Evolutionary conservation across 225 moss, liverwort and hornwort species (phyloP), one percentile per base, ranked within the genome.

Genomic region (Sphagnum contortum): DNA sequence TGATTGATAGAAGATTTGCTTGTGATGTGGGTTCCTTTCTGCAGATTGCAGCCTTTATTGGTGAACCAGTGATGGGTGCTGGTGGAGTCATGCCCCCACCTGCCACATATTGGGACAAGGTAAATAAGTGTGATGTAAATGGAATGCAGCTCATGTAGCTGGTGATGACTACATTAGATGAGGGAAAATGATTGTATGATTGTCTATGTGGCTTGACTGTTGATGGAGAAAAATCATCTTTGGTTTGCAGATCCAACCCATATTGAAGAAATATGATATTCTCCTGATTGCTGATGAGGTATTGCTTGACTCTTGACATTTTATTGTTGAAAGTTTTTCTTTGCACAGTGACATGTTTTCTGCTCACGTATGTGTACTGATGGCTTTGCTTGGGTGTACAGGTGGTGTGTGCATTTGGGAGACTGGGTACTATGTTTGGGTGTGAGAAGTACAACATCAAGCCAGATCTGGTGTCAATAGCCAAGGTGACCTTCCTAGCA

Each of bases 241-340:
- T 29, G 29, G 29, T 29, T 69, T 80, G 76, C 83, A 96, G 96
- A 71, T 98, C 69, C 96, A 98, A 81, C 83, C 85, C 49, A 79
- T 98, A 55, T 71, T 98, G 82, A 98, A 93, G 85, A 98, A 98
- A 76, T 93, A 98, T 70, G 96, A 98, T 74, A 93, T 93, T 50
- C 98, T 98, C 60, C 75, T 98, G 71, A 86, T 98, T 74, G 98
- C 87, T 60, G 98, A 98, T 73, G 98, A 98, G 98, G 96, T 98
- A 79, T 29, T 29, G 29, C 29, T 29, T 29, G 29, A 29, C 29
- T 29, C 29, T 29, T 1, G 29, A 29, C 29, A 29, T 29, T 29
- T 29, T 29, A 29, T 29, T 29, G 29, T 1, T 29, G 29, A 29
- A 29, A 29, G 0, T 0, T 29, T 29, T 29, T 29, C 29, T 29